A percentile compares a stretch with the other conserved stretches of the same genome.
These are phyloP conservation scores for Amanita subjunquillea DNA, from an alignment of 768 basidiomycete genomes.

Conservation along the genomic window DNA sequence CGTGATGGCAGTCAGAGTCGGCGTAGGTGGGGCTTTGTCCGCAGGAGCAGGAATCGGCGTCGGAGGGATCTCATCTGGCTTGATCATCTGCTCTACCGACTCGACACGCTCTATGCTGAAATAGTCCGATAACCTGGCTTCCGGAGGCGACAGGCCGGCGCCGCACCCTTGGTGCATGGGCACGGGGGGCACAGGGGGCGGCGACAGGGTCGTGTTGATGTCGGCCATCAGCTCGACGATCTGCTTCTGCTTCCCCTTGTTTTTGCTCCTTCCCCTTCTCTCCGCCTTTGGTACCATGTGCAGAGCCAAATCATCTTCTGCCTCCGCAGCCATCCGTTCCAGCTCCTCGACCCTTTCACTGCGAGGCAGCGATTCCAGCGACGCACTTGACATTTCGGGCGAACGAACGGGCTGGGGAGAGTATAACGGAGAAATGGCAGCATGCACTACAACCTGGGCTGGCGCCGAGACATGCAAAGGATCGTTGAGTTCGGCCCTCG, in stretches of 20 bases:
- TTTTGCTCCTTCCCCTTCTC: constrained; percentile 11
- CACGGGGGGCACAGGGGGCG: too few relatives aligned
- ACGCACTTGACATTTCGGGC: constrained; percentile 37
- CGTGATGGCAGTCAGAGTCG: constrained; percentile 32
- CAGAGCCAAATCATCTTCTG: constrained; percentile 15
- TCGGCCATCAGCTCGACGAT: constrained; percentile 5
- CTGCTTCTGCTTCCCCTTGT: constrained; percentile 10
- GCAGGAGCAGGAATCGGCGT: constrained; percentile 10
- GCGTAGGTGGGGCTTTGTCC: constrained; percentile 39
- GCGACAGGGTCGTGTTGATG: constrained; percentile 51
- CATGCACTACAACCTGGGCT: constrained; percentile 3
- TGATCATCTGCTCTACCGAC: neutral
- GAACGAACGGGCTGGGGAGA: constrained; percentile 66
- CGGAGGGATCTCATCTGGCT: neutral
- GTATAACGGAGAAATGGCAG: constrained; percentile 25
- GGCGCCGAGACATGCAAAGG: neutral
- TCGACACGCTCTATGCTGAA: constrained; percentile 12
- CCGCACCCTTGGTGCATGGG: too few relatives aligned
- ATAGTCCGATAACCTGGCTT: constrained; percentile 15
- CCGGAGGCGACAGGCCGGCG: too few relatives aligned
- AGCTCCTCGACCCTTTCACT: constrained; percentile 57
- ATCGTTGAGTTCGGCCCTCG: neutral
- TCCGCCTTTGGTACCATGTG: constrained; percentile 7
- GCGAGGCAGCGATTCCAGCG: constrained; percentile 28
- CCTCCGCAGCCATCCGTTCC: constrained; percentile 65